A percentile compares a stretch with the other conserved stretches of the same genome.
Evolutionary conservation across 805 yeast species (phyloP).

Genomic region (Brettanomyces nanus): DNA sequence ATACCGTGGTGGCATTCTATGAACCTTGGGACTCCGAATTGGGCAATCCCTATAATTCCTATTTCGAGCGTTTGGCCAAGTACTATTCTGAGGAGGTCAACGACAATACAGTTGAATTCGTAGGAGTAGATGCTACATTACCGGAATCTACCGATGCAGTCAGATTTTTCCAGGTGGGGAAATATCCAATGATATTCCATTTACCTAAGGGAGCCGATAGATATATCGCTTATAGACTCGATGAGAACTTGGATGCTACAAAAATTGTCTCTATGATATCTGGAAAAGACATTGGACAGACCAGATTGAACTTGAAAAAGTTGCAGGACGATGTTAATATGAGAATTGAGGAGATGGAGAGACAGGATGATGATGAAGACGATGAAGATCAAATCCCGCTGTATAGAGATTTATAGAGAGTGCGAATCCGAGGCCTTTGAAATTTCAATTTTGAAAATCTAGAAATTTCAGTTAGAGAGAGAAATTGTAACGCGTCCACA

Average conservation of each 20-base stretch:
- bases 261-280: constrained; percentile 21
- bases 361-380: constrained; percentile 1
- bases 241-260: constrained; percentile 18
- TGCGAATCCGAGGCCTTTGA: background rate
- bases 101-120: constrained; percentile 15
- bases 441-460: background rate
- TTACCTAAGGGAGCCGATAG: constrained; percentile 14
- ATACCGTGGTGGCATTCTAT: constrained; percentile 26
- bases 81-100: constrained; percentile 11
- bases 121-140: constrained; percentile 26
- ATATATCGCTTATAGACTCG: constrained; percentile 10
- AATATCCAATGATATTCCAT: constrained; percentile 25
- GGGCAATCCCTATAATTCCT: constrained; percentile 24
- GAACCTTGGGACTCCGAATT: constrained; percentile 30
- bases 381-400: constrained; percentile 8
- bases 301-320: constrained; percentile 19
- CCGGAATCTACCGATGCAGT: constrained; percentile 21
- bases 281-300: constrained; percentile 24
- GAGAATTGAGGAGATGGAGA: constrained; percentile 7
- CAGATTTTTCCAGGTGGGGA: constrained; percentile 19
- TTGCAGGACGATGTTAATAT: constrained; percentile 15
- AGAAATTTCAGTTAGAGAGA: background rate
- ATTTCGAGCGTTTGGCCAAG: constrained; percentile 24
- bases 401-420: constrained; percentile 14
- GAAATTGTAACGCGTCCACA: too few species aligned